Conservation (phyloP, 1,284 basidiomycete genomes). For the Ustilago cynodontis region DNA sequence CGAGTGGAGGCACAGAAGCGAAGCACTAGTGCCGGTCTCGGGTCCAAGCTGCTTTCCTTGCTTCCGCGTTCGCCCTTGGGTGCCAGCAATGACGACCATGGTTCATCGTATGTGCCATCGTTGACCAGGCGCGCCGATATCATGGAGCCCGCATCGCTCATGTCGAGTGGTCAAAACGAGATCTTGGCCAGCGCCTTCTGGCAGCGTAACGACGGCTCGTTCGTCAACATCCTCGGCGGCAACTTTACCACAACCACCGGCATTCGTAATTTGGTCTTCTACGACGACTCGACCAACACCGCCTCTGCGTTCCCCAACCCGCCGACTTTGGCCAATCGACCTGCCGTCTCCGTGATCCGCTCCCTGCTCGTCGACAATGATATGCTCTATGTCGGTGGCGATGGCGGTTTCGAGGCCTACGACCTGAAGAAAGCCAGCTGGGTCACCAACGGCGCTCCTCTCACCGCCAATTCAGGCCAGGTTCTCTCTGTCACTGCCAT, state of each 20-base stretch:
- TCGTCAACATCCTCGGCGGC: constrained; percentile 84
- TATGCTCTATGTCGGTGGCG: constrained; percentile 63
- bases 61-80: constrained; percentile 23
- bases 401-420: constrained; percentile 60
- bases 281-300: constrained; percentile 74
- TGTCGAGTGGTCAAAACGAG: constrained; percentile 79
- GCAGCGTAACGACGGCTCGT: constrained; percentile 76
- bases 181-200: constrained; percentile 90
- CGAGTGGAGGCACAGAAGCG: neutral
- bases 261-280: constrained; percentile 78
- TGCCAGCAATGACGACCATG: neutral
- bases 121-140: constrained; percentile 47
- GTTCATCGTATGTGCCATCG: constrained; percentile 14
- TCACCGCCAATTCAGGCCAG: constrained; percentile 32
- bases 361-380: constrained; percentile 70
- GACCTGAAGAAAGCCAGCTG: constrained; percentile 56
- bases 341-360: constrained; percentile 73
- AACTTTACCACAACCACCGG: constrained; percentile 81
- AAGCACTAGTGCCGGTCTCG: constrained; percentile 11
- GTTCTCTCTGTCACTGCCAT: constrained; percentile 81
- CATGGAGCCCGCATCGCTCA: constrained; percentile 70
- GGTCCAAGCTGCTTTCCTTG: constrained; percentile 35
- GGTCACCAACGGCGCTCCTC: constrained; percentile 52
- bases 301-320: constrained; percentile 74
- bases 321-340: constrained; percentile 13